Base-by-base conservation (phyloP, 2,329 filamentous ascomycete genomes). In the Aureobasidium lini region DNA sequence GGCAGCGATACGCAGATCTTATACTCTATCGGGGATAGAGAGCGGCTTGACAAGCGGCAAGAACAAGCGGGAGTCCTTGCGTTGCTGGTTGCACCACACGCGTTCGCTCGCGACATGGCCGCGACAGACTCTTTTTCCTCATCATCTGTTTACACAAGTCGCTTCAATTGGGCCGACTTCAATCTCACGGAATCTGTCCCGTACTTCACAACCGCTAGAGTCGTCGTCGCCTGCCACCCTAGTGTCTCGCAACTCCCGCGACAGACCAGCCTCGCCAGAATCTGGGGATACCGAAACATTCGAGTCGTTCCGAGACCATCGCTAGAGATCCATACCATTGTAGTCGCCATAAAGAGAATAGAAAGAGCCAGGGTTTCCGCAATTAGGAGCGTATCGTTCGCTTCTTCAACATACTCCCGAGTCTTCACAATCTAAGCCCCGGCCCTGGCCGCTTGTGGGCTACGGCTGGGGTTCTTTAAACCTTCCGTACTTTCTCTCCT, bases 401-500 rank as follows among this genome's bases (percentile, higher is more conserved):
- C 18, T 46, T 34, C 37, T 15, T 15, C 39, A 4, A 11, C 2
- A 48, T 42, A 16, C 34, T 10, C 13, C 40, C 34, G 36, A 57
- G 32, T 48, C 43, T 11, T 9, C 40, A 16, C 31, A 34, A 28
- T 31, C 15, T 29, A 23, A 57, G 42, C 42, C 43, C 54, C 43
- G 31, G 54, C 43, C 54, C 54, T 48, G 54, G 54, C 36, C 32
- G 53, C 42, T 18, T 7, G 18, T 39, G 54, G 34, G 54, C 54
- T 57, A 57, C 54, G 54, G 54, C 54, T 57, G 54, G 54, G 54
- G 54, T 47, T 40, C 18, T 57, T 23, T 34, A 34, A 44, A n/a
- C 40, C 15, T 15, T 36, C 28, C 4, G 23, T 23, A 42, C 40
- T 23, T 29, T 7, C 18, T 6, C 40, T 31, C 29, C 6, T n/a